Percentiles rank a stretch among this genome's conserved stretches.
Evolutionary conservation across 352 stramenopile genomes (phyloP).

Genomic region (Globisporangium alternatum): DNA sequence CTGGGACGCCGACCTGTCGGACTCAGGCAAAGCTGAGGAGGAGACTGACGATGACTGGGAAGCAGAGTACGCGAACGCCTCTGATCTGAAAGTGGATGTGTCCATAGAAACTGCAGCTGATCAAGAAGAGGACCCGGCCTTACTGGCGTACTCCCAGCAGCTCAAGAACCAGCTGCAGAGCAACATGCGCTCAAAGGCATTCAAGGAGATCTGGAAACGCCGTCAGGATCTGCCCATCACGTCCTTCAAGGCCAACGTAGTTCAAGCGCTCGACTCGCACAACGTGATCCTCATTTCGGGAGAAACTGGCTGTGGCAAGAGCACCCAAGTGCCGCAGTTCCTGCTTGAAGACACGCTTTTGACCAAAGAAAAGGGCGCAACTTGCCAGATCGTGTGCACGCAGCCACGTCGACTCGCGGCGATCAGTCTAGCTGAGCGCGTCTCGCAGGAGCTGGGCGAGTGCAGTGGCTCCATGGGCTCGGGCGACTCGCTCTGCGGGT

Average conservation of each 20-base stretch:
- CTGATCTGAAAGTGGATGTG: neutral
- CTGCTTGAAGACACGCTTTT: conserved; percentile 91
- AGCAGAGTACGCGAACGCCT: neutral
- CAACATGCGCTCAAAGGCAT: conserved; percentile 33
- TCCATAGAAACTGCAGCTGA: conserved; percentile 7
- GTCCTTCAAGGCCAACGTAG: conserved; percentile 72
- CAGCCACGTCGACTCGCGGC: conserved; percentile 96
- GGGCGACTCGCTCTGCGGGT: conserved; percentile 73
- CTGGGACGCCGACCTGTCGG: conserved; percentile 63
- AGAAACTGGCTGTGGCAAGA: conserved; percentile 95
- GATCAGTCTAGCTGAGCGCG: conserved; percentile 92
- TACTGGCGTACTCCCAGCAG: conserved; percentile 28
- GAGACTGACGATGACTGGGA: conserved; percentile 6
- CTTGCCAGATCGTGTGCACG: conserved; percentile 94
- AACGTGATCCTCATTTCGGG: conserved; percentile 94
- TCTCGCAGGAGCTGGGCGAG: conserved; percentile 93
- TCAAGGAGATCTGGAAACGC: conserved; percentile 38
- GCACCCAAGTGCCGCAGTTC: conserved; percentile 96
- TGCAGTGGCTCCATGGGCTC: conserved; percentile 32
- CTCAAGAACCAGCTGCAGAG: conserved; percentile 37
- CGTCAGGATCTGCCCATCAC: conserved; percentile 78
- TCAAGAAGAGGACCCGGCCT: conserved; percentile 23
- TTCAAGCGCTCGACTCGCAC: conserved; percentile 68
- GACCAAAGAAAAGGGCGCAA: conserved; percentile 45
- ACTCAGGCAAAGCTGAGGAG: conserved; percentile 15